Conservation (phyloP, 352 stramenopile species). For the Phytophthora aleatoria region DNA sequence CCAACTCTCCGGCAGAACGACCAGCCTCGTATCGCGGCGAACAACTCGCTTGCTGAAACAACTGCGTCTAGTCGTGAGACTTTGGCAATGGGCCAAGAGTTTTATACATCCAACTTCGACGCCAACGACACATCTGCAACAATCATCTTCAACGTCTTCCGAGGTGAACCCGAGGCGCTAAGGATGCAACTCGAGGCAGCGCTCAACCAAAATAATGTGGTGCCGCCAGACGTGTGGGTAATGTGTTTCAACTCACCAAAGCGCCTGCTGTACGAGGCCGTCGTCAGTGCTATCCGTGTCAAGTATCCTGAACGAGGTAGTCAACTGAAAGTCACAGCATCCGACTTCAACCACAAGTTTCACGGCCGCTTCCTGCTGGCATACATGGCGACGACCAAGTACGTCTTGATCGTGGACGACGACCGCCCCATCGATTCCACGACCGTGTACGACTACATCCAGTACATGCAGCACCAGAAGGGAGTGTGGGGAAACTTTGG, state of each 20-base stretch:
- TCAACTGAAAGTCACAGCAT: conserved; percentile 44
- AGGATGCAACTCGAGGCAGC: conserved; percentile 48
- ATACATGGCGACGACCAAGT: conserved; percentile 63
- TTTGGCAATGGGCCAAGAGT: conserved; percentile 46
- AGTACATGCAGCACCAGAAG: conserved; percentile 43
- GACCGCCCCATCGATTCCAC: conserved; percentile 46
- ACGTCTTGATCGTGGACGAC: conserved; percentile 54
- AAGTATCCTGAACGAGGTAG: conserved; percentile 23
- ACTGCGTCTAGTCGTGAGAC: conserved; percentile 18
- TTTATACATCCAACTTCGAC: conserved; percentile 45
- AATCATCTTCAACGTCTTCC: conserved; percentile 79
- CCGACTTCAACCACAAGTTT: conserved; percentile 60
- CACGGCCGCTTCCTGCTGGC: conserved; percentile 55
- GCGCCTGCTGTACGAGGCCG: conserved; percentile 34
- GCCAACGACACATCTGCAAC: conserved; percentile 60
- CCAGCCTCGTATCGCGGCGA: not conserved
- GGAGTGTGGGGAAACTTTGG: conserved; percentile 65
- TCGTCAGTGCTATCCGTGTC: conserved; percentile 18
- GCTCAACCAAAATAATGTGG: conserved; percentile 39
- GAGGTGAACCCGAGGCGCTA: conserved; percentile 48
- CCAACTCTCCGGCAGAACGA: not conserved
- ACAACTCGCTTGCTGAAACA: not conserved
- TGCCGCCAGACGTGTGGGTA: conserved; percentile 54
- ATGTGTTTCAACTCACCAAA: conserved; percentile 64
- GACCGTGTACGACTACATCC: conserved; percentile 47